Conservation (phyloP, 176 grass and related monocot genomes). For the Cocos nucifera region DNA sequence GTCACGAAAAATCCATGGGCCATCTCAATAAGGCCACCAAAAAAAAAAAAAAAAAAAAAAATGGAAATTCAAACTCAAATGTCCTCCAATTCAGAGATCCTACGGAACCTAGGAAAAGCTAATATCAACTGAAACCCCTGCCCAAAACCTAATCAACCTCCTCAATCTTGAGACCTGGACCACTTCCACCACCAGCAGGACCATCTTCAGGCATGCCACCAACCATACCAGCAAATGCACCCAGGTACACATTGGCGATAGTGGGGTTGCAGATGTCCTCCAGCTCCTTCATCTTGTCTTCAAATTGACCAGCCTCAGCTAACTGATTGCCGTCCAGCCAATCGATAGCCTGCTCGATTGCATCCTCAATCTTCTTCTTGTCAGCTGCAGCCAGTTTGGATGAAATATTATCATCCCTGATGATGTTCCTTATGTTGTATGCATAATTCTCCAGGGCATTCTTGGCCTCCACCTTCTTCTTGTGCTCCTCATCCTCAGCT, state of each 20-base stretch:
- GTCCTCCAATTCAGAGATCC: no score
- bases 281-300: constrained; percentile 24
- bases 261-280: constrained; percentile 15
- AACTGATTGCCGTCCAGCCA: constrained; percentile 3
- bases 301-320: neutral
- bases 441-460: neutral
- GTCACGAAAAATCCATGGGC: no score
- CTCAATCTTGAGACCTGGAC: no score
- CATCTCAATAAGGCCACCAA: no score
- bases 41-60: no score
- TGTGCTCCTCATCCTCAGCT: constrained; percentile 3
- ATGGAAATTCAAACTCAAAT: no score
- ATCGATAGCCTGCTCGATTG: neutral
- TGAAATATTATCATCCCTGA: neutral
- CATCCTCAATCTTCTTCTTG: constrained; percentile 7
- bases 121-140: no score
- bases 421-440: constrained; percentile 3
- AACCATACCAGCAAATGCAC: neutral
- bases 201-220: no score
- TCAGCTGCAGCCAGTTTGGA: neutral
- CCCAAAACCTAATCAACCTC: no score
- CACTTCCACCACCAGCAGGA: no score
- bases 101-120: no score
- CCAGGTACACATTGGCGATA: constrained; percentile 19
- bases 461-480: constrained; percentile 1